Base-by-base conservation (phyloP, 2,329 filamentous ascomycete genomes). In the Fusarium graminum region DNA sequence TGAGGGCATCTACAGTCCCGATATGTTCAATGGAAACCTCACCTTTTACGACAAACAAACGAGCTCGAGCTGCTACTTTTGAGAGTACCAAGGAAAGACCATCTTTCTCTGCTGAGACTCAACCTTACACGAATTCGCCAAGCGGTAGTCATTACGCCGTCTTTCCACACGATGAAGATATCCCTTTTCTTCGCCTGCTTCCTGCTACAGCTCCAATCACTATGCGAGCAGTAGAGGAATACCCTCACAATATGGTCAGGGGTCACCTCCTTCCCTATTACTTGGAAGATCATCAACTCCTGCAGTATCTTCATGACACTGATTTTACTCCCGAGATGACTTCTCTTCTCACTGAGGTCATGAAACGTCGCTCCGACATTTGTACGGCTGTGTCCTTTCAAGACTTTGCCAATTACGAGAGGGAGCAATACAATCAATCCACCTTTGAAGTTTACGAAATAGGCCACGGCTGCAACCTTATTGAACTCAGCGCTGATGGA, bases 361-460 rank as follows among this genome's bases (percentile, higher is more conserved):
- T 78, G 45, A 75, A 75, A 47, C 74, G 74, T 8, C 69, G 74
- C 11, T 49, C 68, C 10, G 79, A 80, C 11, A 72, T 80, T 9
- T 74, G 79, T 19, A 56, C 69, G 22, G 56, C 70, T 4, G 55
- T 70, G 16, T 46, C 77, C 10, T 78, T 82, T 32, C 56, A 68
- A 14, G 70, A 73, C 34, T 78, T 78, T 67, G 78, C 78, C 2
- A 68, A 74, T 9, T 77, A 74, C 36, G 79, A 81, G 39, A 73
- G 76, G 9, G 75, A 78, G 28, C 70, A 72, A 30, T 80, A 81
- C 38, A 79, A 79, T 5, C 83, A 83, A 58, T 82, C 83, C 4
- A 84, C 85, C 16, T 86, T 85, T 62, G 85, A 86, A 65, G 82
- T 88, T 6, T 88, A 86, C 67, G 85, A 88, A 63, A 78, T 88